Conservation (phyloP, 139 green algal genomes). For the Coccomyxa sp. region DNA sequence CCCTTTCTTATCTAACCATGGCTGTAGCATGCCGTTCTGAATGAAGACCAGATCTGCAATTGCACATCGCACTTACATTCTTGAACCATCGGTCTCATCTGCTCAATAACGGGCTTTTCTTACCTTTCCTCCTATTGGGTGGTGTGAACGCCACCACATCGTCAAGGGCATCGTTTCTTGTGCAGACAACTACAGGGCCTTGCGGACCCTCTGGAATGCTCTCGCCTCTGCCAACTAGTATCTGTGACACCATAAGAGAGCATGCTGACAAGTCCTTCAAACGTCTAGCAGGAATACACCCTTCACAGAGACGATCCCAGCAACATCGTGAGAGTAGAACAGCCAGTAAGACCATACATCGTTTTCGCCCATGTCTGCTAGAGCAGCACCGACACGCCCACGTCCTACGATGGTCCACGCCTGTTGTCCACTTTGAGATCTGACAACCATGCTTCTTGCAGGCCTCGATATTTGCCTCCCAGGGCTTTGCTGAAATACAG, state of each 20-base stretch:
- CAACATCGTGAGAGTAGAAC: no score
- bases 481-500: no score
- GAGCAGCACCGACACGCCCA: slow-evolving; percentile 75
- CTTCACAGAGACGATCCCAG: no score
- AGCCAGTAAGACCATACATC: slow-evolving; percentile 51
- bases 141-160: slow-evolving; percentile 69
- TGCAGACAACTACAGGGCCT: slow-evolving; percentile 87
- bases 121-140: slow-evolving; percentile 46
- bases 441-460: no score
- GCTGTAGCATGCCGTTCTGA: slow-evolving; percentile 98
- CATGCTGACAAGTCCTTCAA: neutral
- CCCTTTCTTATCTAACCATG: slow-evolving; percentile 79
- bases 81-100: neutral
- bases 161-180: slow-evolving; percentile 82
- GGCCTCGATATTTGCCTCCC: no score
- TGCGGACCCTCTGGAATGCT: slow-evolving; percentile 24
- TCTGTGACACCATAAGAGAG: slow-evolving; percentile 21
- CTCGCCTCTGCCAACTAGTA: slow-evolving; percentile 57
- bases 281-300: neutral
- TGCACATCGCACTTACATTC: neutral
- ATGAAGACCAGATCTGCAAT: slow-evolving; percentile 95
- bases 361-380: slow-evolving; percentile 64
- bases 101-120: neutral
- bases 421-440: slow-evolving; percentile 16
- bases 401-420: slow-evolving; percentile 73